These are phyloP conservation scores for Aspergillus cejpii DNA, from an alignment of 2,329 filamentous ascomycete species.

Conservation along the genomic window DNA sequence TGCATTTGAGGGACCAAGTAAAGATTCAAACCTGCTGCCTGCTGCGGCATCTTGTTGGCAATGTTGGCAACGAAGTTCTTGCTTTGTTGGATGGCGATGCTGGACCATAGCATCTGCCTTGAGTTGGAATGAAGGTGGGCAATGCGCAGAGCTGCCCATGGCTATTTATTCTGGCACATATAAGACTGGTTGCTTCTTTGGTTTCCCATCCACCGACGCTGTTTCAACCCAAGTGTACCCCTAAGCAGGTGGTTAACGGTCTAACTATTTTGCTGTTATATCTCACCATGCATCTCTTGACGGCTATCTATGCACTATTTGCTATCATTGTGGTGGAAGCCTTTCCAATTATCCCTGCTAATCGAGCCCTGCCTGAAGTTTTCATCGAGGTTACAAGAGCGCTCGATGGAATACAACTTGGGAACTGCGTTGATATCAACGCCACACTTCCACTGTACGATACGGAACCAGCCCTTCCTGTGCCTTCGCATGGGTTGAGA, in stretches of 20 bases:
- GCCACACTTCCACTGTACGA: constrained; percentile 15
- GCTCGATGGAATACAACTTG: constrained; percentile 6
- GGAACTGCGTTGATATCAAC: constrained; percentile 19
- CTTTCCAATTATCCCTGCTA: not conserved
- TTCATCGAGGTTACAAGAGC: not conserved
- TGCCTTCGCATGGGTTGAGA: constrained; percentile 22
- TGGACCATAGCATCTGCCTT: constrained; percentile 6
- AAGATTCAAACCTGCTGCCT: too few relatives aligned
- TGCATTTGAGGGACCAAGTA: not conserved
- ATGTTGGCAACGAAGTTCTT: constrained; percentile 11
- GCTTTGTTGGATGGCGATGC: constrained; percentile 19
- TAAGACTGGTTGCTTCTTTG: too few relatives aligned
- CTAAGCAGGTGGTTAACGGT: too few relatives aligned
- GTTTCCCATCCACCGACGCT: too few relatives aligned
- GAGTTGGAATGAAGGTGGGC: not conserved
- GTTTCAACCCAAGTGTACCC: too few relatives aligned
- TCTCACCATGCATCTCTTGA: not conserved
- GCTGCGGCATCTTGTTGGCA: not conserved
- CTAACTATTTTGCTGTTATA: not conserved
- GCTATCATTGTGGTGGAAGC: not conserved
- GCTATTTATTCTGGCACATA: too few relatives aligned
- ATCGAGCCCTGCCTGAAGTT: not conserved
- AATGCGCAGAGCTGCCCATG: too few relatives aligned
- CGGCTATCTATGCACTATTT: not conserved
- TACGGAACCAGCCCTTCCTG: constrained; percentile 23